A percentile compares a stretch with the other conserved stretches of the same genome.
Conservation (phyloP, 352 stramenopile genomes). For the Thalassiosira mediterranea region DNA sequence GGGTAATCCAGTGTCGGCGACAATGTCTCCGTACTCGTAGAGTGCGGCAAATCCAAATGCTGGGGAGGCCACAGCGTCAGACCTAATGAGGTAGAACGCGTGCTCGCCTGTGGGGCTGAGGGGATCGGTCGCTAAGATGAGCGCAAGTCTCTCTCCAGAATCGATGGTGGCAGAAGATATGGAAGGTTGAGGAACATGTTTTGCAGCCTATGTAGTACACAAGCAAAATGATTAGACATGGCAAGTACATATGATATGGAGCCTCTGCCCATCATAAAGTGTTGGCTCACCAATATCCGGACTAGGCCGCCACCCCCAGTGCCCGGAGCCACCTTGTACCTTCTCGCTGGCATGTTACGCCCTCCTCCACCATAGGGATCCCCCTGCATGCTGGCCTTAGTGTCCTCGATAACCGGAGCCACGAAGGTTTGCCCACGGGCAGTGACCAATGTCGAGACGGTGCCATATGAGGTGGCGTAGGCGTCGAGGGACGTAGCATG, state of each 20-base stretch:
- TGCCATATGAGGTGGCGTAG: slow-evolving; percentile 57
- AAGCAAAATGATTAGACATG: slow-evolving; percentile 3
- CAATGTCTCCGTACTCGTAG: slow-evolving; percentile 42
- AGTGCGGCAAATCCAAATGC: slow-evolving; percentile 38
- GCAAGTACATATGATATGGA: no score
- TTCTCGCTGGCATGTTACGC: slow-evolving; percentile 60
- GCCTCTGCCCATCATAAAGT: no score
- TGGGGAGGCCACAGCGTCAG: slow-evolving; percentile 39
- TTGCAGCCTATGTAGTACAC: slow-evolving; percentile 7
- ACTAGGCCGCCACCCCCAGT: slow-evolving; percentile 57
- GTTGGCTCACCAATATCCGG: slow-evolving; percentile 51
- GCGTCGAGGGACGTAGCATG: slow-evolving; percentile 54
- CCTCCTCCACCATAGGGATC: slow-evolving; percentile 50
- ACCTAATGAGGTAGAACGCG: slow-evolving; percentile 75
- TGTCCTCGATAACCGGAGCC: slow-evolving; percentile 45
- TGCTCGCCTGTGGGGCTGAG: slow-evolving; percentile 67
- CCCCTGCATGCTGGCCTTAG: slow-evolving; percentile 4
- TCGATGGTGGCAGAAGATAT: slow-evolving; percentile 5
- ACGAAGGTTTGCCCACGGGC: slow-evolving; percentile 70
- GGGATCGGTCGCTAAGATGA: slow-evolving; percentile 75
- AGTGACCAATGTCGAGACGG: slow-evolving; percentile 49
- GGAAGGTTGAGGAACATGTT: slow-evolving; percentile 18
- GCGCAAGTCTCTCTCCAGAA: slow-evolving; percentile 51
- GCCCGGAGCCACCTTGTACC: slow-evolving; percentile 70
- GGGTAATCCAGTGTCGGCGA: slow-evolving; percentile 48